Conservation (phyloP, 371 early-diverging fungal species). For the Rhizopus arrhizus region DNA sequence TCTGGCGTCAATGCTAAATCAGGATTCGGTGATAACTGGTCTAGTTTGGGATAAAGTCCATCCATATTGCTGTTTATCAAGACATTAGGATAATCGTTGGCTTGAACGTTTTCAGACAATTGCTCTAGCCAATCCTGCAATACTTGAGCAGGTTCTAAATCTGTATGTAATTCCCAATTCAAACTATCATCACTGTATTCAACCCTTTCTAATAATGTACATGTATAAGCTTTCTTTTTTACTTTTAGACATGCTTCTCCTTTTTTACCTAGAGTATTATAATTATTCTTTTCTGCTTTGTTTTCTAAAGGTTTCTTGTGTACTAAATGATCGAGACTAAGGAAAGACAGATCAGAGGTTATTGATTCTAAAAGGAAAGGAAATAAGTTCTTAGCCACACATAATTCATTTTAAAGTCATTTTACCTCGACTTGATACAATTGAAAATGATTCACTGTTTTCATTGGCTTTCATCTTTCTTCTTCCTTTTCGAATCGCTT, state of each 20-base stretch:
- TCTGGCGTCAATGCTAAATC: neutral
- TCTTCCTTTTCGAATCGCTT: slow-evolving; percentile 38
- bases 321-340: too few relatives aligned
- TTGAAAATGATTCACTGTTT: slow-evolving; percentile 15
- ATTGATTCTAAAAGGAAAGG: neutral
- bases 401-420: too few relatives aligned
- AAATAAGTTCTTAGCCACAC: too few relatives aligned
- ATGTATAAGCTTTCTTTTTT: too few relatives aligned
- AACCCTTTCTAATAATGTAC: too few relatives aligned
- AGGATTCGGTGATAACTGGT: neutral
- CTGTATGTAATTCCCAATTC: slow-evolving; percentile 39
- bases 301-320: too few relatives aligned
- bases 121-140: slow-evolving; percentile 55
- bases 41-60: slow-evolving; percentile 23
- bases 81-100: slow-evolving; percentile 4
- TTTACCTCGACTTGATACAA: slow-evolving; percentile 2
- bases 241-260: too few relatives aligned
- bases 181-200: slow-evolving; percentile 23
- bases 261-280: too few relatives aligned
- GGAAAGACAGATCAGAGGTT: slow-evolving; percentile 8
- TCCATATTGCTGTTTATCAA: too few relatives aligned
- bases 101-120: slow-evolving; percentile 44
- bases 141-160: slow-evolving; percentile 38
- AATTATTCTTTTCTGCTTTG: too few relatives aligned
- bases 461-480: neutral